Percentiles rank a stretch among this genome's conserved stretches.
Conservation (phyloP, 371 early-diverging fungal species). For the Mortierella sp. region DNA sequence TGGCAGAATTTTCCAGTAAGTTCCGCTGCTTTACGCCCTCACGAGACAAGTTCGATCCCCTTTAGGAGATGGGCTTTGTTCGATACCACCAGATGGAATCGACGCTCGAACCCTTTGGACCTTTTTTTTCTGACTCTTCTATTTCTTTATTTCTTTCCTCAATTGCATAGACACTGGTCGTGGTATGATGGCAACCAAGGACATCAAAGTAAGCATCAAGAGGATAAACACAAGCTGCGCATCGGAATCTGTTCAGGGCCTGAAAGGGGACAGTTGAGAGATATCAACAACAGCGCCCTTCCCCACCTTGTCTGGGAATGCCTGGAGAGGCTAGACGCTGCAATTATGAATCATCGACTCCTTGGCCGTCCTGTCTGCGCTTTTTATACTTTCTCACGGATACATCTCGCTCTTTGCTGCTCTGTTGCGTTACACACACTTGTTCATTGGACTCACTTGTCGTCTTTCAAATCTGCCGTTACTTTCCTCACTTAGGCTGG, state of each 20-base stretch:
- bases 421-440: background rate
- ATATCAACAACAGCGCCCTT: background rate
- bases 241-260: background rate
- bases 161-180: constrained; percentile 66
- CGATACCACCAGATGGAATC: background rate
- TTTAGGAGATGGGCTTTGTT: background rate
- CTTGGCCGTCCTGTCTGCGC: background rate
- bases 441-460: background rate
- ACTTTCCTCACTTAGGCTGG: constrained; percentile 58
- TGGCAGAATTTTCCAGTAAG: constrained; percentile 71
- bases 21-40: background rate
- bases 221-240: constrained; percentile 7
- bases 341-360: background rate
- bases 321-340: background rate
- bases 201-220: constrained; percentile 60
- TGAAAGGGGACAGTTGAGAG: background rate
- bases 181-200: constrained; percentile 76
- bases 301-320: background rate
- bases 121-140: background rate
- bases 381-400: constrained; percentile 11
- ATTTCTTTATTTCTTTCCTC: background rate
- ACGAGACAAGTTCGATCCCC: constrained; percentile 7
- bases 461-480: background rate
- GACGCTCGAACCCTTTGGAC: background rate
- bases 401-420: background rate